Conservation (phyloP, 331 rosid genomes). For the Rosa hybrid region DNA sequence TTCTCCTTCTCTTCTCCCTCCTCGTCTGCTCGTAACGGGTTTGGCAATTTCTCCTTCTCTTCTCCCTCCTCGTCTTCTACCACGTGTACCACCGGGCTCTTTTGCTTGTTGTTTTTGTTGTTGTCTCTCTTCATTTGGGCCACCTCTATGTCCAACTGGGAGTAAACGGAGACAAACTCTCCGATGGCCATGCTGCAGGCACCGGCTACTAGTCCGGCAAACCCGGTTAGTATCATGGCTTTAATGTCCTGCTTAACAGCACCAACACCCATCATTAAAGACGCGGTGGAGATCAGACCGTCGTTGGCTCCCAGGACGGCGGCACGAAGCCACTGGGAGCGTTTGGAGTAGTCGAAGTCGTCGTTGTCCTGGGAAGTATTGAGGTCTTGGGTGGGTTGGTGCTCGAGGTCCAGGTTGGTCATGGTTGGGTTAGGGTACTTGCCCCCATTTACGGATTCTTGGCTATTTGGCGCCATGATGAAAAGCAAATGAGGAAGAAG, state of each 20-base stretch:
- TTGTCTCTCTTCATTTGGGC: slow-evolving; percentile 70
- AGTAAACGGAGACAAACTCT: slow-evolving; percentile 87
- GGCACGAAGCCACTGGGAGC: slow-evolving; percentile 92
- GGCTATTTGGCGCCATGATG: slow-evolving; percentile 48
- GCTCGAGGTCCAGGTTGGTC: slow-evolving; percentile 47
- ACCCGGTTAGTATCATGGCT: slow-evolving; percentile 84
- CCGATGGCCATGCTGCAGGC: slow-evolving; percentile 99
- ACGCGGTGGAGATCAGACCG: slow-evolving; percentile 87
- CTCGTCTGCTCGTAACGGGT: slow-evolving; percentile 69
- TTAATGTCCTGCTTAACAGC: slow-evolving; percentile 80
- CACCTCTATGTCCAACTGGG: slow-evolving; percentile 77
- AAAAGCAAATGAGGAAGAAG: slow-evolving; percentile 9
- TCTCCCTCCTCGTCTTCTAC: slow-evolving; percentile 8
- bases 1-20: slow-evolving; percentile 37
- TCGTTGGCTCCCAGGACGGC: slow-evolving; percentile 94
- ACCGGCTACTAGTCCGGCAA: slow-evolving; percentile 85
- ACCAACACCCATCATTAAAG: slow-evolving; percentile 91
- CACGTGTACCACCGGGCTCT: slow-evolving; percentile 9
- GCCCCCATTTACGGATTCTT: slow-evolving; percentile 32
- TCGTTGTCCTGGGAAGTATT: slow-evolving; percentile 33
- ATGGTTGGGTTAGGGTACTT: slow-evolving; percentile 32
- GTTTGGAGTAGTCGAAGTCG: slow-evolving; percentile 69
- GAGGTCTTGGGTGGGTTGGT: slow-evolving; percentile 40
- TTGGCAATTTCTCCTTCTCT: slow-evolving; percentile 60
- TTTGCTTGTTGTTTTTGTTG: neutral